A percentile compares a stretch with the other conserved stretches of the same genome.
Evolutionary conservation across 1,284 basidiomycete genomes (phyloP).

Genomic region (Sporisorium sorghi): DNA sequence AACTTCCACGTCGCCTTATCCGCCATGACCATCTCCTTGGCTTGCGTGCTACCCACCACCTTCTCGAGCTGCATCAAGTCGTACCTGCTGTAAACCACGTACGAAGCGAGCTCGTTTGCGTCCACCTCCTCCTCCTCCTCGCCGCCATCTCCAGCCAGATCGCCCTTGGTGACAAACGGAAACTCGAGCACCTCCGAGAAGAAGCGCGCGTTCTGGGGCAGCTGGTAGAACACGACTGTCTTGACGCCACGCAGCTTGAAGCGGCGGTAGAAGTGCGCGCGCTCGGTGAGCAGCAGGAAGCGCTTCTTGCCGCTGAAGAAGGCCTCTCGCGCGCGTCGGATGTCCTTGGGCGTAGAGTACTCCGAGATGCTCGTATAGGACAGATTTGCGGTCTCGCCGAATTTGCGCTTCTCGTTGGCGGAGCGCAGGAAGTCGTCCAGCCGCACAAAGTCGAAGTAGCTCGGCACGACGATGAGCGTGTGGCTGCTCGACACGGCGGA

Average conservation of each 20-base stretch:
- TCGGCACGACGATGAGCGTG: conserved; percentile 89
- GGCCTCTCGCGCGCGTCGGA: conserved; percentile 88
- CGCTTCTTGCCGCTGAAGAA: conserved; percentile 90
- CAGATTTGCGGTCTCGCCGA: conserved; percentile 71
- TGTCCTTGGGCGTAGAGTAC: conserved; percentile 93
- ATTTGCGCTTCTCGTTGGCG: conserved; percentile 68
- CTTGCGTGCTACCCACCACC: conserved; percentile 73
- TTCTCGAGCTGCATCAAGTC: conserved; percentile 88
- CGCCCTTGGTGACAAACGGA: conserved; percentile 77
- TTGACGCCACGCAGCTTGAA: conserved; percentile 79
- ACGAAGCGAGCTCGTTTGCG: conserved; percentile 76
- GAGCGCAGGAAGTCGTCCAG: conserved; percentile 84
- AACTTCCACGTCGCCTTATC: conserved; percentile 60
- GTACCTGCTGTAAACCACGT: conserved; percentile 83
- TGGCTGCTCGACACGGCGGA: conserved; percentile 91
- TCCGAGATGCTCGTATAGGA: conserved; percentile 82
- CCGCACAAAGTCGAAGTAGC: conserved; percentile 95
- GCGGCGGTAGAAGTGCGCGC: conserved; percentile 97
- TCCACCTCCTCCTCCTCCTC: conserved; percentile 71
- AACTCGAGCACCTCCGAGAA: conserved; percentile 88
- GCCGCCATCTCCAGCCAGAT: conserved; percentile 2
- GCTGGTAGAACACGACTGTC: conserved; percentile 90
- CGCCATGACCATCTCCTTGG: conserved; percentile 55
- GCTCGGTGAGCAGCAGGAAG: conserved; percentile 90
- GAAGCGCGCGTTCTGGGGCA: conserved; percentile 89